Conservation (phyloP, 2,329 filamentous ascomycete species). For the Aspergillus candidus region DNA sequence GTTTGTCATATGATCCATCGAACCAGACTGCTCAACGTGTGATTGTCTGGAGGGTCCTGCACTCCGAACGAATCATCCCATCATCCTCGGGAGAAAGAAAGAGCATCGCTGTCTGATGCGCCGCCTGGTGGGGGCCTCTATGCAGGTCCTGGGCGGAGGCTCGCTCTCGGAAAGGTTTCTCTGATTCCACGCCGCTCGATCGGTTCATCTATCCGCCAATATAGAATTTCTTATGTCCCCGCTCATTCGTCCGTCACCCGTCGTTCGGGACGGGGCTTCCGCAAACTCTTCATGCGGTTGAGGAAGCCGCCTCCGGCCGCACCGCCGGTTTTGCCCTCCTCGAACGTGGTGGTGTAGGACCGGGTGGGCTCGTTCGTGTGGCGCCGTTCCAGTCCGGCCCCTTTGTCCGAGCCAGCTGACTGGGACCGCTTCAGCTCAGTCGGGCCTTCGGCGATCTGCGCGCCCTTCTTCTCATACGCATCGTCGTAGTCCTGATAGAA, state of each 20-base stretch:
- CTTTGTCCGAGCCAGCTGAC: conserved; percentile 54
- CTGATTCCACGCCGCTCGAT: too few species aligned
- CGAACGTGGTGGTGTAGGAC: conserved; percentile 17
- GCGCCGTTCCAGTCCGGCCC: conserved; percentile 55
- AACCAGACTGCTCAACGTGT: too few species aligned
- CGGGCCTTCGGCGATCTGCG: conserved; percentile 50
- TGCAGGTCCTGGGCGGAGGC: too few species aligned
- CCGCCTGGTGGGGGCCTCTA: too few species aligned
- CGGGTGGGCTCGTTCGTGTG: conserved; percentile 50
- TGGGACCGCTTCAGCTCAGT: conserved; percentile 32
- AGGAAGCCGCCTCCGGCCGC: conserved; percentile 59
- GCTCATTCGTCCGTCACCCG: conserved; percentile 28
- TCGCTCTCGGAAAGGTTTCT: too few species aligned
- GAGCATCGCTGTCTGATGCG: background rate
- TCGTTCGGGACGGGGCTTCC: conserved; percentile 44
- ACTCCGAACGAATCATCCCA: background rate
- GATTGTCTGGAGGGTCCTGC: background rate
- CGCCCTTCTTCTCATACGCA: conserved; percentile 59
- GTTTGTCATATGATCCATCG: background rate
- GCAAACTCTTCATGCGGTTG: conserved; percentile 75
- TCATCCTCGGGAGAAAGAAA: background rate
- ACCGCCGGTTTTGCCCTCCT: conserved; percentile 39
- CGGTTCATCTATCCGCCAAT: background rate
- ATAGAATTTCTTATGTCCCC: background rate
- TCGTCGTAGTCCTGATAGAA: conserved; percentile 77